A percentile compares a stretch with the other conserved stretches of the same genome.
Conservation (phyloP, 2,329 filamentous ascomycete genomes). For the Fusarium circinatum region DNA sequence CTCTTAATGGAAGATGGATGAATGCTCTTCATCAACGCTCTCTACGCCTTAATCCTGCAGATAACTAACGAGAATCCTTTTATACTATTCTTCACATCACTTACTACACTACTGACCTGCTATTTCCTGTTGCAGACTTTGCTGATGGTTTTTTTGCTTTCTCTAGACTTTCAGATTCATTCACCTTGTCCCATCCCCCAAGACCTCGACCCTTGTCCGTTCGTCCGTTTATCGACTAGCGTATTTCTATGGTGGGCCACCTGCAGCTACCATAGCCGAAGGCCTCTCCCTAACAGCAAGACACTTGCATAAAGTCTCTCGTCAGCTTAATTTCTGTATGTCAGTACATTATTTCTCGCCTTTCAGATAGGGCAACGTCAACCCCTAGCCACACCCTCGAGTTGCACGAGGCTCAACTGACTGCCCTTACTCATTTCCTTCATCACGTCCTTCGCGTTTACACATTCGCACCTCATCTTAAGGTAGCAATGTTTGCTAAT, state of each 20-base stretch:
- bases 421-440: slow-evolving; percentile 1
- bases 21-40: slow-evolving; percentile 22
- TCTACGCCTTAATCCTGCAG: slow-evolving; percentile 5
- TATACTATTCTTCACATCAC: neutral
- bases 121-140: slow-evolving; percentile 22
- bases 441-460: slow-evolving; percentile 29
- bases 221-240: slow-evolving; percentile 37
- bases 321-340: slow-evolving; percentile 30
- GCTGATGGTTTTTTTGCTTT: slow-evolving; percentile 39
- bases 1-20: slow-evolving; percentile 10
- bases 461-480: slow-evolving; percentile 32
- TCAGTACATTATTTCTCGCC: slow-evolving; percentile 39
- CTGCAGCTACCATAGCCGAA: slow-evolving; percentile 37
- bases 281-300: slow-evolving; percentile 32
- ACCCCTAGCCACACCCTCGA: slow-evolving; percentile 24
- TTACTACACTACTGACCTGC: neutral
- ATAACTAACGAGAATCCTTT: neutral
- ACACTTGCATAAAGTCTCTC: slow-evolving; percentile 32
- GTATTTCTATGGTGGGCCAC: slow-evolving; percentile 36
- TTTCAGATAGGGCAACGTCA: slow-evolving; percentile 37
- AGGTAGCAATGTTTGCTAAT: slow-evolving; percentile 46
- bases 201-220: slow-evolving; percentile 34
- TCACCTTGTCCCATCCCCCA: slow-evolving; percentile 25
- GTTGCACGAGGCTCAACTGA: slow-evolving; percentile 19
- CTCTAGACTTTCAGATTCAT: slow-evolving; percentile 39